Evolutionary conservation across 1,284 basidiomycete genomes (phyloP).

Genomic region (Agroathelia rolfsii): DNA sequence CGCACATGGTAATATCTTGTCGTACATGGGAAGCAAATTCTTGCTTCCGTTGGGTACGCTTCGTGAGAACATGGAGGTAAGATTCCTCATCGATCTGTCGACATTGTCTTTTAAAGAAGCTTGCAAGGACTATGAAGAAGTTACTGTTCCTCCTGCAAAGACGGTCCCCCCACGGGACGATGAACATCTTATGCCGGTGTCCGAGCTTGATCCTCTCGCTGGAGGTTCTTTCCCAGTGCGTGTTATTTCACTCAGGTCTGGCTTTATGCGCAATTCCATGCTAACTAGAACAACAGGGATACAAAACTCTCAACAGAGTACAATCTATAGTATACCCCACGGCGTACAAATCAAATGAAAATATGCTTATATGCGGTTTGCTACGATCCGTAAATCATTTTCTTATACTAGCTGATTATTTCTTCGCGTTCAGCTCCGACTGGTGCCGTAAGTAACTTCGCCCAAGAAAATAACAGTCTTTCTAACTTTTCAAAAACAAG

Average conservation of each 20-base stretch:
- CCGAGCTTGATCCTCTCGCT: conserved; percentile 72
- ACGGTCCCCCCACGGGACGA: conserved; percentile 64
- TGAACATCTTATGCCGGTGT: conserved; percentile 70
- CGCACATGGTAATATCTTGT: conserved; percentile 60
- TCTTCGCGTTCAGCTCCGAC: conserved; percentile 65
- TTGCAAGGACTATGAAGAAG: conserved; percentile 68
- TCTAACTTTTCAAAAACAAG: conserved; percentile 27
- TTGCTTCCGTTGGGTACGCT: conserved; percentile 80
- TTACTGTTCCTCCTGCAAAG: conserved; percentile 80
- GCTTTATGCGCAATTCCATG: conserved; percentile 6
- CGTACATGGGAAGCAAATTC: conserved; percentile 69
- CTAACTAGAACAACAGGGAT: too few species aligned
- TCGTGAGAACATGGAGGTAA: conserved; percentile 58
- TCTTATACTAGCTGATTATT: conserved; percentile 6
- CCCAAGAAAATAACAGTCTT: conserved; percentile 11
- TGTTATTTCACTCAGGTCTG: conserved; percentile 1
- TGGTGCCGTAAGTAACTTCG: conserved; percentile 78
- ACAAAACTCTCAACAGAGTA: conserved; percentile 83
- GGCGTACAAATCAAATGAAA: conserved; percentile 92
- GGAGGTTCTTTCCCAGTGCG: conserved; percentile 83
- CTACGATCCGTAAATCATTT: conserved; percentile 4
- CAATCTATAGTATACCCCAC: conserved; percentile 94
- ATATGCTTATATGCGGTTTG: conserved; percentile 90
- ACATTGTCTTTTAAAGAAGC: conserved; percentile 6
- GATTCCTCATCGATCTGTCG: conserved; percentile 7